Evolutionary conservation across 257 asterid species (phyloP), one percentile per base, ranked within the genome.

Genomic region (Plectranthus barbatus): DNA sequence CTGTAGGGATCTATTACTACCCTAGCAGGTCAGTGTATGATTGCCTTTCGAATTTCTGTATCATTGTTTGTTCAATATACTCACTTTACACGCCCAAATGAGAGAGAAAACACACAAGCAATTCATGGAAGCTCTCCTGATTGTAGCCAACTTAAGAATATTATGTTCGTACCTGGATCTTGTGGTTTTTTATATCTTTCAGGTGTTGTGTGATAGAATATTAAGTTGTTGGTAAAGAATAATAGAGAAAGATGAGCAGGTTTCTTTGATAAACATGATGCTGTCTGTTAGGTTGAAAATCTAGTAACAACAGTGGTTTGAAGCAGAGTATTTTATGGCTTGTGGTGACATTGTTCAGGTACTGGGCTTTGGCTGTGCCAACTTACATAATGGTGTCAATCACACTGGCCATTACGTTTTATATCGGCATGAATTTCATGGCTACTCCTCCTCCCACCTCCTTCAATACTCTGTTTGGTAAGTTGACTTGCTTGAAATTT

Each of bases 311-410:
- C 31, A 7, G 10, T 7, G 11, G 11, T 10, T 46, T 36, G 49
- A 36, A 47, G 34, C 24, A 21, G 4, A 18, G 41, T 24, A 18
- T 36, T 51, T 31, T 53, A 48, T 61, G 53, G 26, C 62, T 61
- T 63, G 64, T 24, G 4, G 18, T 44, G 56, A 40, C 45, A 40
- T 51, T 18, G 67, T 69, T 57, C 92, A 91, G 95, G 80, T 83
- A 83, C 57, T 89, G 95, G 97, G 96, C 97, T 64, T 65, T 89
- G 86, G 94, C 88, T 46, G 83, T 78, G 72, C 98, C 97, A 23
- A 81, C 95, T 23, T 89, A 79, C 76, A 56, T 57, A 31, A 83
- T 80, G 80, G 84, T 86, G 71, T 77, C 91, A 10, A 49, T 85
- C 55, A 76, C 69, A 37, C 72, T 89, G 70, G 91, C 83, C 12